Conservation (phyloP, 768 basidiomycete genomes). For the Asterophora parasitica region DNA sequence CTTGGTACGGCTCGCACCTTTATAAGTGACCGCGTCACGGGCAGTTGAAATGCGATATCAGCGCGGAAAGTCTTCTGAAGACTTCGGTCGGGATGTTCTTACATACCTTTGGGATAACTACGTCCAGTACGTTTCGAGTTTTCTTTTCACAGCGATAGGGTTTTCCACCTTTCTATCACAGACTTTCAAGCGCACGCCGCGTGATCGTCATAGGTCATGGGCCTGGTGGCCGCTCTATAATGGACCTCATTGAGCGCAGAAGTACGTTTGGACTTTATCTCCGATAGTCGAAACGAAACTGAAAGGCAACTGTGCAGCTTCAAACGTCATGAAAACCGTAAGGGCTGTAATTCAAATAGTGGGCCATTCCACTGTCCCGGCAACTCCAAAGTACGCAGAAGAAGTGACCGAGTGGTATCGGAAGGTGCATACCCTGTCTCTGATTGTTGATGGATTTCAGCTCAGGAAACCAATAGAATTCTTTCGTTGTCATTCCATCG, state of each 20-base stretch:
- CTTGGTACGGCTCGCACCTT: conserved; percentile 24
- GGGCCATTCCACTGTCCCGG: conserved; percentile 54
- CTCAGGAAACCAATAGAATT: conserved; percentile 48
- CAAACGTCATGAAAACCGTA: conserved; percentile 56
- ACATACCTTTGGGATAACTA: conserved; percentile 96
- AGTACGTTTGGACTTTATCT: conserved; percentile 39
- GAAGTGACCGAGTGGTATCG: conserved; percentile 70
- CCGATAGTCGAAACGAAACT: not conserved
- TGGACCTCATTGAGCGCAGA: conserved; percentile 68
- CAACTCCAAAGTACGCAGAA: conserved; percentile 49
- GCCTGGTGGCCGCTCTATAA: conserved; percentile 70
- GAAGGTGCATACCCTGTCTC: conserved; percentile 37
- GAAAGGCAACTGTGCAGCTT: conserved; percentile 24
- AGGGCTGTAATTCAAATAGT: conserved; percentile 77
- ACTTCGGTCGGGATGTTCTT: conserved; percentile 55
- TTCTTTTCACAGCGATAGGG: not conserved
- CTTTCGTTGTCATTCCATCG: conserved; percentile 63
- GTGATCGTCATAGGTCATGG: conserved; percentile 88
- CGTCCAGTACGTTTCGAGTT: conserved; percentile 59
- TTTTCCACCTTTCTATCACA: conserved; percentile 24
- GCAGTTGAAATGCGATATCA: conserved; percentile 12
- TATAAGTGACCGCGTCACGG: not conserved
- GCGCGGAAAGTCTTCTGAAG: conserved; percentile 38
- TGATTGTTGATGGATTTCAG: not conserved
- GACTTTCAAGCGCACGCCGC: conserved; percentile 65